These are phyloP conservation scores for Suhomyces kunorum DNA, from an alignment of 1,139 yeast species.

Conservation along the genomic window DNA sequence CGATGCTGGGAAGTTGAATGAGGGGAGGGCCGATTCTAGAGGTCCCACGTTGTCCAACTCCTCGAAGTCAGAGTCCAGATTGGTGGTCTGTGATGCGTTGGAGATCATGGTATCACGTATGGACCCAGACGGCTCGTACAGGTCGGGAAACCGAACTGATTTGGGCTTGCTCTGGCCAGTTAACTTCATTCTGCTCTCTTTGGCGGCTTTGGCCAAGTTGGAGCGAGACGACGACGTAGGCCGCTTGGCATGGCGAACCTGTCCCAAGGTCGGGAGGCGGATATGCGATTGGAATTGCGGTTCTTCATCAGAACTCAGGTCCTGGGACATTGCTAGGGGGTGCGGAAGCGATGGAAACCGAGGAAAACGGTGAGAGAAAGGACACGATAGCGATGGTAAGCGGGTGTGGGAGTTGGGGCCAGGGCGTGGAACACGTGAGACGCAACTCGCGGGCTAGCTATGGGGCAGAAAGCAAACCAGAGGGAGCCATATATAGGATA, in stretches of 20 bases:
- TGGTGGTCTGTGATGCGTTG: constrained; percentile 29
- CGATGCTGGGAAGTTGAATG: constrained; percentile 16
- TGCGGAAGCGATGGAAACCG: constrained; percentile 1
- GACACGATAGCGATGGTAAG: neutral
- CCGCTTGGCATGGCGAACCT: constrained; percentile 25
- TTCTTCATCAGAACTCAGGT: constrained; percentile 11
- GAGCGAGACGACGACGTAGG: constrained; percentile 18
- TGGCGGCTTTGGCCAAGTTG: constrained; percentile 37
- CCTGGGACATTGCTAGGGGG: constrained; percentile 2
- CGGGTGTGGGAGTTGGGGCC: neutral
- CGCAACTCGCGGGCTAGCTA: neutral
- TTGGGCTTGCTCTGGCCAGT: constrained; percentile 17
- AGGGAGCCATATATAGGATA: no score
- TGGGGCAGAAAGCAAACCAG: neutral
- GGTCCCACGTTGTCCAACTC: constrained; percentile 9
- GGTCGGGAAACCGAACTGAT: constrained; percentile 36
- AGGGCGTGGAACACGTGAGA: neutral
- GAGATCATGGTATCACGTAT: constrained; percentile 30
- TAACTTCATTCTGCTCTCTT: constrained; percentile 24
- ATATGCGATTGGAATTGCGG: constrained; percentile 23
- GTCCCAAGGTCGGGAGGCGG: constrained; percentile 27
- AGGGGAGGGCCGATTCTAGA: constrained; percentile 20
- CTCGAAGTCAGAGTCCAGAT: constrained; percentile 23
- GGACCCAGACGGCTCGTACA: constrained; percentile 27
- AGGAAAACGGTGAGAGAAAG: neutral